Evolutionary conservation across 345 rosid species (phyloP).

Genomic region (Camelina neglecta): DNA sequence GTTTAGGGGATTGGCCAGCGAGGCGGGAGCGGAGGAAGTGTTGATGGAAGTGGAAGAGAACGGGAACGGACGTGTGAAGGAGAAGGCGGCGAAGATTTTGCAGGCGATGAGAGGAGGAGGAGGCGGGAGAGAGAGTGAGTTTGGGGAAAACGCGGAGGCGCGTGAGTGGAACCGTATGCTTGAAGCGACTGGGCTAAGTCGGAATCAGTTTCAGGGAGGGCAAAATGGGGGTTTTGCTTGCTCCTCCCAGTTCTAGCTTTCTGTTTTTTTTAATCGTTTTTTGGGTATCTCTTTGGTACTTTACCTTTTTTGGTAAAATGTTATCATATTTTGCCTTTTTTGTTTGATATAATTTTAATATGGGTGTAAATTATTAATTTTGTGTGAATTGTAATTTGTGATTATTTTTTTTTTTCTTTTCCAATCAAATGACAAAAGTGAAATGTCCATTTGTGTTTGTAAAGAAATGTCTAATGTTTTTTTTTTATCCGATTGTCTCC

Average conservation of each 20-base stretch:
- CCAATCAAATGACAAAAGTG: neutral
- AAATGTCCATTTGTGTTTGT: slow-evolving; percentile 25
- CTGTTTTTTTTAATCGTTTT: neutral
- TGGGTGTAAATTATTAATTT: slow-evolving; percentile 40
- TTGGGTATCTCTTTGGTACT: neutral
- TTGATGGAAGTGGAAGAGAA: slow-evolving; percentile 59
- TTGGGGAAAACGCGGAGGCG: slow-evolving; percentile 49
- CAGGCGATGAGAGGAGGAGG: slow-evolving; percentile 55
- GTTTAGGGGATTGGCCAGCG: slow-evolving; percentile 80
- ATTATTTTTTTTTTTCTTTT: neutral
- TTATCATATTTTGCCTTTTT: neutral
- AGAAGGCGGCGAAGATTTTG: slow-evolving; percentile 65
- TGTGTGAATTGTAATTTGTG: slow-evolving; percentile 40
- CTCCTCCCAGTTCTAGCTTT: slow-evolving; percentile 54
- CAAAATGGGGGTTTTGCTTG: slow-evolving; percentile 46
- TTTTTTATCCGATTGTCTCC: neutral
- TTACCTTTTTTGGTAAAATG: slow-evolving; percentile 24
- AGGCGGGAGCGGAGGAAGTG: slow-evolving; percentile 61
- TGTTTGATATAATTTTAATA: slow-evolving; percentile 10
- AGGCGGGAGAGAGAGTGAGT: slow-evolving; percentile 44
- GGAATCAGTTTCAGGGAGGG: slow-evolving; percentile 53
- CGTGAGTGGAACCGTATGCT: slow-evolving; percentile 67
- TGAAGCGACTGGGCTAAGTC: slow-evolving; percentile 57
- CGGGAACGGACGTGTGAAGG: slow-evolving; percentile 58
- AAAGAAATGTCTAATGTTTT: neutral